Percentiles rank a stretch among this genome's conserved stretches.
phyloP scores from a whole-genome alignment of 108 stramenopile species.

The Stephanodiscus triporus region DNA sequence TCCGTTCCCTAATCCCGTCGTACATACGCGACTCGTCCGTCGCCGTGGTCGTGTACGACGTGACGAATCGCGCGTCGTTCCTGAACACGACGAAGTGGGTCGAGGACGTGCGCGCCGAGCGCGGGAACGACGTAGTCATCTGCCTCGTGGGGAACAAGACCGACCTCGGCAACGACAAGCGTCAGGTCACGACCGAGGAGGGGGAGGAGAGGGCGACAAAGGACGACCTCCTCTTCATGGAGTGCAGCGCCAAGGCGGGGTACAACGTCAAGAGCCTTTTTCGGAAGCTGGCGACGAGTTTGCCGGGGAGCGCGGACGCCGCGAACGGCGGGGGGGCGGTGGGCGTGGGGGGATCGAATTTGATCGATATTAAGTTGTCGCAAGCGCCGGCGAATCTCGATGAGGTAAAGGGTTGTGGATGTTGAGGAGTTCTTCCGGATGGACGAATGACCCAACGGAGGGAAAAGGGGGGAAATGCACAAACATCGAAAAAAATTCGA shows the following conservation, averaged over 20 bases:
- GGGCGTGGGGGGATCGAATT: slow-evolving; percentile 64
- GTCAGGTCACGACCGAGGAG: slow-evolving; percentile 96
- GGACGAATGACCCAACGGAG: background rate
- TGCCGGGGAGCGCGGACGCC: slow-evolving; percentile 90
- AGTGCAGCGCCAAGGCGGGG: slow-evolving; percentile 98
- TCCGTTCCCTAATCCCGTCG: slow-evolving; percentile 94
- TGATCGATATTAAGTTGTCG: slow-evolving; percentile 94
- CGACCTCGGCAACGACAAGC: slow-evolving; percentile 95
- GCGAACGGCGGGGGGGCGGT: slow-evolving; percentile 46
- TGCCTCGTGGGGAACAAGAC: slow-evolving; percentile 99
- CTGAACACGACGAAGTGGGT: slow-evolving; percentile 98
- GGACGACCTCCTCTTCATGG: slow-evolving; percentile 97
- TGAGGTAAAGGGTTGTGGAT: slow-evolving; percentile 85
- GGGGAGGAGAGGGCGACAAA: slow-evolving; percentile 95
- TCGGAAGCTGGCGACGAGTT: slow-evolving; percentile 94
- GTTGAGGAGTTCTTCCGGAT: slow-evolving; percentile 37
- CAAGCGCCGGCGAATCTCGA: slow-evolving; percentile 90
- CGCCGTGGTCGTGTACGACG: slow-evolving; percentile 98
- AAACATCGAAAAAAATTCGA: background rate
- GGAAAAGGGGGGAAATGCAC: background rate
- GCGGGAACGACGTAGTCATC: slow-evolving; percentile 98
- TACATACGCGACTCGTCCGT: slow-evolving; percentile 99
- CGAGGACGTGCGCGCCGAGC: slow-evolving; percentile 96
- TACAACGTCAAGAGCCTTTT: slow-evolving; percentile 98
- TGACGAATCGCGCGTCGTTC: slow-evolving; percentile 95